Evolutionary conservation across 2,329 filamentous ascomycete genomes (phyloP).

Genomic region (Reticulascus tulasneorum): DNA sequence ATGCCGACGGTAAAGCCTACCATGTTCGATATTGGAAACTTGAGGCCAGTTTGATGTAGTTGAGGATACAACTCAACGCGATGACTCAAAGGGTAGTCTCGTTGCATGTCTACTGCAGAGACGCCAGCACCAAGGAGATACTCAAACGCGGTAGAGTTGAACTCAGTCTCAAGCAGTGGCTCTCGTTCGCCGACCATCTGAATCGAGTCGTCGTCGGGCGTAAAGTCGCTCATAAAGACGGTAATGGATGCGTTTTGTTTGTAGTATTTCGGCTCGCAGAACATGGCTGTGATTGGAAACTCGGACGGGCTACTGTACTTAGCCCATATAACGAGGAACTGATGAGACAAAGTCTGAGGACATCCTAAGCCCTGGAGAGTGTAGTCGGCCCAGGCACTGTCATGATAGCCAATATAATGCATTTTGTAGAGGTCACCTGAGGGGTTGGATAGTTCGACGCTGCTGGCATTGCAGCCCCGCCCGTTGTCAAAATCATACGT

Average conservation of each 20-base stretch:
- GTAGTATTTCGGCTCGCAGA: conserved; percentile 41
- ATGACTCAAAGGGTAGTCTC: conserved; percentile 20
- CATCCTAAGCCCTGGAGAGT: conserved; percentile 21
- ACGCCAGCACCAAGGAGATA: conserved; percentile 25
- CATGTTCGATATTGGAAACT: conserved; percentile 24
- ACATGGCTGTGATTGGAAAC: conserved; percentile 30
- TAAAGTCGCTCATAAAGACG: conserved; percentile 17
- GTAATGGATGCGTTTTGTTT: conserved; percentile 39
- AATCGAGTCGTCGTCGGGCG: conserved; percentile 12
- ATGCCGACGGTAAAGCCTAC: conserved; percentile 27
- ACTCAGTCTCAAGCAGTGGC: conserved; percentile 18
- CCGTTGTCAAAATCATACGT: conserved; percentile 30
- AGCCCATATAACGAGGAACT: conserved; percentile 30
- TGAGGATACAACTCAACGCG: conserved; percentile 22
- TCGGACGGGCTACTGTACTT: neutral
- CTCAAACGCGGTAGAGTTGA: conserved; percentile 31
- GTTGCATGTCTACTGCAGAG: neutral
- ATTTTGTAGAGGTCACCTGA: conserved; percentile 21
- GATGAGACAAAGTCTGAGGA: conserved; percentile 32
- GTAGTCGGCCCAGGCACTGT: conserved; percentile 25
- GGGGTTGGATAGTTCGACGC: conserved; percentile 1
- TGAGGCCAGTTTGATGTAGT: conserved; percentile 9
- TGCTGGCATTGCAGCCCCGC: conserved; percentile 28
- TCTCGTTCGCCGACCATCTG: conserved; percentile 4
- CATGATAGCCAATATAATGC: conserved; percentile 40